Evolutionary conservation across 2,329 filamentous ascomycete genomes (phyloP).

Genomic region (Colletotrichum sp.): DNA sequence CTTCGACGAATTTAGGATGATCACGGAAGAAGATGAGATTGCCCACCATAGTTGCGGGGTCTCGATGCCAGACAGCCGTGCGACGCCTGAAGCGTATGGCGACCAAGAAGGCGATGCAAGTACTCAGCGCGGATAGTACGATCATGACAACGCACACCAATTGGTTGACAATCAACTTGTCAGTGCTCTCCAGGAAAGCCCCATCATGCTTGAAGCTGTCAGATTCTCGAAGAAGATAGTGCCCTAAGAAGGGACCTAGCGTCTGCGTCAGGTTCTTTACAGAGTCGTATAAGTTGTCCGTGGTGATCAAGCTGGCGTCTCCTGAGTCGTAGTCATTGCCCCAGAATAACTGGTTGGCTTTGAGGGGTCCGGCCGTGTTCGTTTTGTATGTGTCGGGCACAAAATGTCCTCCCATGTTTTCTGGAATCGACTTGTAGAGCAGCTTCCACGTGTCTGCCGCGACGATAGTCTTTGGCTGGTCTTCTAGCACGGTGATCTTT

Average conservation of each 20-base stretch:
- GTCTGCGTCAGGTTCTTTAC: background rate
- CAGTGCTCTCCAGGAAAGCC: background rate
- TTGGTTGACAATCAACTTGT: background rate
- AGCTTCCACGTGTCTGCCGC: background rate
- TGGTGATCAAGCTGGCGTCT: background rate
- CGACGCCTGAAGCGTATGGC: background rate
- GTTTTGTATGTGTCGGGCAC: background rate
- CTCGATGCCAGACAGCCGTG: background rate
- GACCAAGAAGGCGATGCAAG: background rate
- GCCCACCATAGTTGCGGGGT: background rate
- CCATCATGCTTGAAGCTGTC: background rate
- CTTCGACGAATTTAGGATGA: background rate
- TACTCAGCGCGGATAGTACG: background rate
- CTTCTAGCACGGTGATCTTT: background rate
- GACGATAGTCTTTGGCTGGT: background rate
- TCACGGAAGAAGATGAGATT: background rate
- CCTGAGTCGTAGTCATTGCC: background rate
- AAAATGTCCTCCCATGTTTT: background rate
- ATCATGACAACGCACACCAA: background rate
- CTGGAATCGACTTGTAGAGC: background rate
- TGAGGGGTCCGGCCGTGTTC: background rate
- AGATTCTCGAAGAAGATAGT: background rate
- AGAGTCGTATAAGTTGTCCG: background rate
- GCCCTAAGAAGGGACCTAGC: background rate
- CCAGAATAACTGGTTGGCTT: background rate